Conservation (phyloP, 1,139 yeast species). For the Groenewaldozyma sp. region DNA sequence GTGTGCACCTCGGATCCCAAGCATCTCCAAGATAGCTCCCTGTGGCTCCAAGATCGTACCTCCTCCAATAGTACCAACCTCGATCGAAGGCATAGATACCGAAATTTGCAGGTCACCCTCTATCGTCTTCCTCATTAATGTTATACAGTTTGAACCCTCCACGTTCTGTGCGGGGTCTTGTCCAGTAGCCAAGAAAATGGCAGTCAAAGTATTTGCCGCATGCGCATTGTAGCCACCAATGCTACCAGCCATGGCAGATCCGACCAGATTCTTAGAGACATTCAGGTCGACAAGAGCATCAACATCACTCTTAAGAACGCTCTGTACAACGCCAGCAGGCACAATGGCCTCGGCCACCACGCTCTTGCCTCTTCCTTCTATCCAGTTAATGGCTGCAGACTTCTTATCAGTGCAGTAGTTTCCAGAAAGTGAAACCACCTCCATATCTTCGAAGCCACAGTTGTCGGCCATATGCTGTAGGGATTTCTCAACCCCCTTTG, state of each 20-base stretch:
- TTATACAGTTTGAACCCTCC: slow-evolving; percentile 94
- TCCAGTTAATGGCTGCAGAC: slow-evolving; percentile 98
- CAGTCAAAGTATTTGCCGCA: slow-evolving; percentile 93
- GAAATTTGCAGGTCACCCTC: slow-evolving; percentile 80
- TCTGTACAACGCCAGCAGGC: slow-evolving; percentile 69
- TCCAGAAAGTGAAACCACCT: slow-evolving; percentile 85
- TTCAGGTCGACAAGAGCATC: slow-evolving; percentile 87
- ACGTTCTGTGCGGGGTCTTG: slow-evolving; percentile 99
- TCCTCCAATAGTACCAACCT: slow-evolving; percentile 98
- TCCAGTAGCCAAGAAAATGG: slow-evolving; percentile 88
- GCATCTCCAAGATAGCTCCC: slow-evolving; percentile 86
- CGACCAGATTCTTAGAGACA: slow-evolving; percentile 79
- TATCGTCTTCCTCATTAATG: slow-evolving; percentile 73
- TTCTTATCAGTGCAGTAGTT: slow-evolving; percentile 96
- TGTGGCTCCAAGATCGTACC: slow-evolving; percentile 98
- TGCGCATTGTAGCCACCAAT: slow-evolving; percentile 98
- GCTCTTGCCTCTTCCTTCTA: slow-evolving; percentile 97
- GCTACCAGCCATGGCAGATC: slow-evolving; percentile 98
- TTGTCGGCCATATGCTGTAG: slow-evolving; percentile 77
- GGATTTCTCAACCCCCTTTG: slow-evolving; percentile 91
- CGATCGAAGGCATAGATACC: slow-evolving; percentile 97
- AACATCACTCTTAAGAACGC: slow-evolving; percentile 84
- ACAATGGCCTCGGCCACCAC: slow-evolving; percentile 95
- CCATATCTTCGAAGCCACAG: slow-evolving; percentile 92
- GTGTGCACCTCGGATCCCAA: slow-evolving; percentile 95